A percentile compares a stretch with the other conserved stretches of the same genome.
Evolutionary conservation across 2,329 filamentous ascomycete species (phyloP).

Genomic region (Trichoderma lentiforme): DNA sequence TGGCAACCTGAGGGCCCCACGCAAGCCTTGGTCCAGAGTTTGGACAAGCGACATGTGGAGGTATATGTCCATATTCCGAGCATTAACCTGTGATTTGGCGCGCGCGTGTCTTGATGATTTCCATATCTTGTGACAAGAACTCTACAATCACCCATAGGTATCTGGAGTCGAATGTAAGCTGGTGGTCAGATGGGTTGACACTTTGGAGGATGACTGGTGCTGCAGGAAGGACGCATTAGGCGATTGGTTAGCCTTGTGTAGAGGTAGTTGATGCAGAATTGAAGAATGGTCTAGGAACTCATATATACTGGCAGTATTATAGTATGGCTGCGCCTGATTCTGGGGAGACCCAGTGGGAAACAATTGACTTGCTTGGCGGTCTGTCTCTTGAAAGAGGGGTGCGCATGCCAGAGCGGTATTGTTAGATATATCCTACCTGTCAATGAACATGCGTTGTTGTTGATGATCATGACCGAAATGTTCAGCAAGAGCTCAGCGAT

Average conservation of each 20-base stretch:
- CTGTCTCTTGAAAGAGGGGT: not conserved
- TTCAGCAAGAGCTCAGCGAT: not conserved
- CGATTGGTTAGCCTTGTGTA: conserved; percentile 23
- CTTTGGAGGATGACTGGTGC: conserved; percentile 4
- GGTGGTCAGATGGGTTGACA: conserved; percentile 6
- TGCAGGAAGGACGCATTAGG: conserved; percentile 14
- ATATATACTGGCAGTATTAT: not conserved
- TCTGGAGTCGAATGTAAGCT: conserved; percentile 5
- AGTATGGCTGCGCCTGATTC: not conserved
- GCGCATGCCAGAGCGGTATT: not conserved
- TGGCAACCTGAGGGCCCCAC: not conserved
- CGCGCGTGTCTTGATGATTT: not conserved
- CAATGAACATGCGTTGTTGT: not conserved
- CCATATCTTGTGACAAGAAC: not conserved
- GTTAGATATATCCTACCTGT: not conserved
- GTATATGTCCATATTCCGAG: not conserved
- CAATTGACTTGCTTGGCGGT: not conserved
- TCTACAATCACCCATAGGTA: not conserved
- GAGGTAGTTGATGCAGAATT: conserved; percentile 21
- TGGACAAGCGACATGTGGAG: not conserved
- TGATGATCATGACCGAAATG: not conserved
- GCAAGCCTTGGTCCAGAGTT: not conserved
- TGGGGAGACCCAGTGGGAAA: not conserved
- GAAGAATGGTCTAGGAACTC: conserved; percentile 17
- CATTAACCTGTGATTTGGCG: not conserved